Conservation (phyloP, 2,329 filamentous ascomycete genomes). For the Botrytis byssoidea region DNA sequence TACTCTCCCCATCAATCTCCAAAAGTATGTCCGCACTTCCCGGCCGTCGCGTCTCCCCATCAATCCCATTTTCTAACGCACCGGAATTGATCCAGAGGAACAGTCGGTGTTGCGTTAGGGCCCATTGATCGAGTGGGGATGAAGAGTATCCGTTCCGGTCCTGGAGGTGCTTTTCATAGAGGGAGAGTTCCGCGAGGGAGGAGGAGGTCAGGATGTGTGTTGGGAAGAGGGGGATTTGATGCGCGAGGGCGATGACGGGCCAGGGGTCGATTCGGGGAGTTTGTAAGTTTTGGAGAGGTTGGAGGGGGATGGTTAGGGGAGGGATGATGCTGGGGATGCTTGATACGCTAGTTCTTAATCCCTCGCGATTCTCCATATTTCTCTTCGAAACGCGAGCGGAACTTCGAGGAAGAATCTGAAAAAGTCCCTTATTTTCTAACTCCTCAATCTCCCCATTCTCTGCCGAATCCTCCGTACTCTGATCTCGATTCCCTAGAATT, state of each 20-base stretch:
- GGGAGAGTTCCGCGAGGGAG: not conserved
- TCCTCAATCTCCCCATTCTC: no score
- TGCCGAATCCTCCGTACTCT: no score
- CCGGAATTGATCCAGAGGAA: not conserved
- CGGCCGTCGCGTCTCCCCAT: not conserved
- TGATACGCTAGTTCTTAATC: accelerated
- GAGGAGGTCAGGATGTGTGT: not conserved
- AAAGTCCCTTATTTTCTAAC: not conserved
- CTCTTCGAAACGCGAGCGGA: no score
- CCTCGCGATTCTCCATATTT: accelerated
- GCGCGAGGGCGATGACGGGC: not conserved
- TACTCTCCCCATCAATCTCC: not conserved
- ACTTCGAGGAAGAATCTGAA: not conserved
- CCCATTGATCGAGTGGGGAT: not conserved
- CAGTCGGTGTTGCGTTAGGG: not conserved
- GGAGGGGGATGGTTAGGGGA: no score
- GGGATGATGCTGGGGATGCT: no score
- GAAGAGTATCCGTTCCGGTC: not conserved
- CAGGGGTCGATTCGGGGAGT: not conserved
- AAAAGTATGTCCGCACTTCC: not conserved
- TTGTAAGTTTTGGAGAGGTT: not conserved
- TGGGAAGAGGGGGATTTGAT: not conserved
- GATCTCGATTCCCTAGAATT: accelerated
- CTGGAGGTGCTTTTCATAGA: not conserved
- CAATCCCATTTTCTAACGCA: not conserved